phyloP scores from a whole-genome alignment of 1,139 yeast species.

The Petasospora fabianii region DNA sequence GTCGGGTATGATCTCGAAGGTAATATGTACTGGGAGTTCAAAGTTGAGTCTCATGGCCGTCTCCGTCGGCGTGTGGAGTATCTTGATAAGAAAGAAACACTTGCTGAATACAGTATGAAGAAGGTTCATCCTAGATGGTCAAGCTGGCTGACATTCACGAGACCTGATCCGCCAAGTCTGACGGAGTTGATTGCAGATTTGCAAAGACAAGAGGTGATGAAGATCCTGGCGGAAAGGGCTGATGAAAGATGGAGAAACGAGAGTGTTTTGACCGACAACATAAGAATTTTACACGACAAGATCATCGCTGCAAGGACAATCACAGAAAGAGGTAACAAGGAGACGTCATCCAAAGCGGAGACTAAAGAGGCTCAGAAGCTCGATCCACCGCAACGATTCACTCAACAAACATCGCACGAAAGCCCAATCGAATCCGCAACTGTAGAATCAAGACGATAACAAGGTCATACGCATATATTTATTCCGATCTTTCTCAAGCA shows the following conservation, averaged over 20 bases:
- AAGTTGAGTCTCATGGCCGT: conserved; percentile 28
- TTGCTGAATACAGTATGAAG: conserved; percentile 34
- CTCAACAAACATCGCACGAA: conserved; percentile 4
- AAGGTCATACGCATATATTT: neutral
- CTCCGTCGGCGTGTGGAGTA: conserved; percentile 39
- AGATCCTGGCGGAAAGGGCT: conserved; percentile 54
- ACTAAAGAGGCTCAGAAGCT: neutral
- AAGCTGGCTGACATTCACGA: conserved; percentile 72
- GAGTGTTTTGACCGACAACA: conserved; percentile 15
- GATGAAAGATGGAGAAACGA: conserved; percentile 55
- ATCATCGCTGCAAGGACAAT: conserved; percentile 9
- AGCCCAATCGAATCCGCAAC: conserved; percentile 36
- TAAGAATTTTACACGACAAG: conserved; percentile 13
- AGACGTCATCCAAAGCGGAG: neutral
- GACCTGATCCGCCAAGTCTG: conserved; percentile 57
- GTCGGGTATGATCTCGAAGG: conserved; percentile 71
- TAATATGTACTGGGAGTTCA: conserved; percentile 82
- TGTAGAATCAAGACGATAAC: conserved; percentile 33
- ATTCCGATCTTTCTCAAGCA: neutral
- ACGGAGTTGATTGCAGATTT: conserved; percentile 59
- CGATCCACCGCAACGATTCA: conserved; percentile 1
- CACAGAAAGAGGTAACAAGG: neutral
- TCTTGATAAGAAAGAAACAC: conserved; percentile 28
- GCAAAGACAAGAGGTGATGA: conserved; percentile 50
- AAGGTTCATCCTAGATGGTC: conserved; percentile 67